These are phyloP conservation scores for Pseudonitzschia pungens DNA, from an alignment of 108 stramenopile genomes.

Conservation along the genomic window DNA sequence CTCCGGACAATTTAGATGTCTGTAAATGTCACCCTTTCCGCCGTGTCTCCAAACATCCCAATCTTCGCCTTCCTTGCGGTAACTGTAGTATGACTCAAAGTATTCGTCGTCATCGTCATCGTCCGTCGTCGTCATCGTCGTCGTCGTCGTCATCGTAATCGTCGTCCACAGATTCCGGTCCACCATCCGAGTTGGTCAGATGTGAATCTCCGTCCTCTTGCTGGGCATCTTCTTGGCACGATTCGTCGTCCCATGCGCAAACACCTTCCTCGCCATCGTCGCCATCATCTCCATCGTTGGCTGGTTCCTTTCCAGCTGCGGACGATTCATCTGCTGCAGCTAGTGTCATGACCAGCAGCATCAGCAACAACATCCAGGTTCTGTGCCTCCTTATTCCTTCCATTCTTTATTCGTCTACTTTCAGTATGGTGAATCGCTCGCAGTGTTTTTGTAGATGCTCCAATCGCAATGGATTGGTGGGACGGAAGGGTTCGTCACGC, in stretches of 20 bases:
- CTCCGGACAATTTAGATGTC: not conserved
- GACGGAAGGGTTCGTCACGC: too few relatives aligned
- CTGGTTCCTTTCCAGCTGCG: too few relatives aligned
- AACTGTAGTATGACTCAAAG: not conserved
- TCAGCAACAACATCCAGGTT: too few relatives aligned
- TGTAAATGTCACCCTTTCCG: not conserved
- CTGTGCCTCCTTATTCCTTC: too few relatives aligned
- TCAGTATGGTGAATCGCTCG: too few relatives aligned
- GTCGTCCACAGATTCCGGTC: too few relatives aligned
- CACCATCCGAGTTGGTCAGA: not conserved
- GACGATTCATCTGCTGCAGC: too few relatives aligned
- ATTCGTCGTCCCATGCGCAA: conserved; percentile 1
- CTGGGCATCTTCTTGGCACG: not conserved
- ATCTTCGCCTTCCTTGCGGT: not conserved
- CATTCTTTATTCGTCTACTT: too few relatives aligned
- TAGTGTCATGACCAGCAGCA: too few relatives aligned
- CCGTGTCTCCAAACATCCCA: conserved; percentile 1
- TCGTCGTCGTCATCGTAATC: not conserved
- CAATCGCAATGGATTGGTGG: too few relatives aligned
- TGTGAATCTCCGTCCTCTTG: not conserved
- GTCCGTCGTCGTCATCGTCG: not conserved
- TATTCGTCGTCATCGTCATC: not conserved
- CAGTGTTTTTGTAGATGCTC: too few relatives aligned
- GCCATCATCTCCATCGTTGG: too few relatives aligned
- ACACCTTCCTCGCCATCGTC: not conserved